Evolutionary conservation across 768 basidiomycete species (phyloP).

Genomic region (Tylopilus felleus): DNA sequence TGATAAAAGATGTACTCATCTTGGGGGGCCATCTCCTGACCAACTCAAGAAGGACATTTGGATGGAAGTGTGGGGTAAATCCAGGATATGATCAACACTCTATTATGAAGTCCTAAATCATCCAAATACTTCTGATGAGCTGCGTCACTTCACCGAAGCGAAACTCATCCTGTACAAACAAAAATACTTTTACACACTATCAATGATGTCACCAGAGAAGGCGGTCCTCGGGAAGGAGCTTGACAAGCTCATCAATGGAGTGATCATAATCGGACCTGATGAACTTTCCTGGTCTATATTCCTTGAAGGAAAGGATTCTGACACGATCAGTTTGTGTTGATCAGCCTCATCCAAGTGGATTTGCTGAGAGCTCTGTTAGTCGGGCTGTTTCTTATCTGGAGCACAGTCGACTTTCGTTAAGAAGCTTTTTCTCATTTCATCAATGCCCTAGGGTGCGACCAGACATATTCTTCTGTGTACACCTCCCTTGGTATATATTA

Average conservation of each 20-base stretch:
- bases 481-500: slow-evolving; percentile 94
- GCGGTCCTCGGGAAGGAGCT: slow-evolving; percentile 53
- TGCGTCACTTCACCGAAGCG: slow-evolving; percentile 74
- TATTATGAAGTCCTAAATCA: slow-evolving; percentile 84
- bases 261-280: slow-evolving; percentile 71
- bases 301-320: slow-evolving; percentile 71
- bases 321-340: slow-evolving; percentile 55
- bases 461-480: slow-evolving; percentile 85
- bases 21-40: slow-evolving; percentile 63
- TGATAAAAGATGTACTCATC: slow-evolving; percentile 75
- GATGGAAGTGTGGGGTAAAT: slow-evolving; percentile 57
- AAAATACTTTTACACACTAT: slow-evolving; percentile 58
- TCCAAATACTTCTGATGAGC: slow-evolving; percentile 69
- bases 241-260: slow-evolving; percentile 69
- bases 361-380: slow-evolving; percentile 36
- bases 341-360: neutral
- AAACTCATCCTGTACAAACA: slow-evolving; percentile 69
- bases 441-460: slow-evolving; percentile 65
- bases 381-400: slow-evolving; percentile 5
- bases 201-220: slow-evolving; percentile 44
- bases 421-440: slow-evolving; percentile 80
- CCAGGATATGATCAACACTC: slow-evolving; percentile 55
- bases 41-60: slow-evolving; percentile 61
- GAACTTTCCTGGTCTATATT: slow-evolving; percentile 79
- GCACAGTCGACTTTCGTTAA: slow-evolving; percentile 48